Base-by-base conservation (phyloP, 257 asterid genomes). In the Penstemon eatonii region DNA sequence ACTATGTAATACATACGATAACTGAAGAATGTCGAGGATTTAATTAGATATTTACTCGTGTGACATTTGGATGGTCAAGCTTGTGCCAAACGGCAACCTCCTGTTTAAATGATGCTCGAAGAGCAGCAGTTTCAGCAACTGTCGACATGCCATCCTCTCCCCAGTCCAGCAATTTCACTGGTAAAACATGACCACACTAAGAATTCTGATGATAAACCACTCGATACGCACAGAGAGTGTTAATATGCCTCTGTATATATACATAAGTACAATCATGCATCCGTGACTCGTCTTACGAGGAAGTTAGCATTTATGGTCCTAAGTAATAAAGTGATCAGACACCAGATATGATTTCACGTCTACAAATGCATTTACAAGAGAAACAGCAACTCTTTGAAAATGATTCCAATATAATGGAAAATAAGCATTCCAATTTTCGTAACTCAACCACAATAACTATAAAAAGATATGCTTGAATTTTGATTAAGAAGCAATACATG, bases 81-180 rank as follows among this genome's bases (percentile, higher is more conserved):
- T 88, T 86, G 59, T 88, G 89, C 97, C 97, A 90, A 58, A 88
- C 96, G 5, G 97, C 78, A 65, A 90, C 97, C 69, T 88, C 97
- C 57, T 86, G 96, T 69, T 73, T 84, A 65, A 90, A 90, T 8
- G 97, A 86, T 56, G 85, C 90, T 65, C 97, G 79, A 60, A 90
- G 76, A 41, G 90, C 83, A 36, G 88, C 82, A 15, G 97, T 86
- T 81, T 90, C 96, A 39, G 96, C 89, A 70, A 76, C 86, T 8
- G 95, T 75, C 49, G 96, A 75, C 83, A 86, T 83, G 68, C 95
- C 95, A 67, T 90, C 96, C 78, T 90, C 97, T 47, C 95, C 97
- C 97, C 97, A 90, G 59, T 90, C 97, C 85, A 90, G 77, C 39
- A 90, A 69, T 80, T 90, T 90, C 75, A 90, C 97, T 90, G 73